Conservation (phyloP, 1,139 yeast genomes). For the Chernovozyma sophiae-reginae region DNA sequence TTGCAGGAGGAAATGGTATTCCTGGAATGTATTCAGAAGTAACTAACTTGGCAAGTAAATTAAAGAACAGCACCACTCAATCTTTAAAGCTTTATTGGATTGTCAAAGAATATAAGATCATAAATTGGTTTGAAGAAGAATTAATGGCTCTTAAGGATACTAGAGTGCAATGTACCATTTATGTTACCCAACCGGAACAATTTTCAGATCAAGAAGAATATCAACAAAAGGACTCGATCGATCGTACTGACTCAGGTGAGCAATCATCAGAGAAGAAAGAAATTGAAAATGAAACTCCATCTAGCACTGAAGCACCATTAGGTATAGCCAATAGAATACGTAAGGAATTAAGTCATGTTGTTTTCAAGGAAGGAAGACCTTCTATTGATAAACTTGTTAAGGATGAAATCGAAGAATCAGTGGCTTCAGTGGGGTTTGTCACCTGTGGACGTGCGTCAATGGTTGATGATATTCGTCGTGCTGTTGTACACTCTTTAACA, state of each 20-base stretch:
- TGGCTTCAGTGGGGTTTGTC: constrained; percentile 41
- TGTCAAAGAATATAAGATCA: constrained; percentile 28
- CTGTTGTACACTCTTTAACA: constrained; percentile 25
- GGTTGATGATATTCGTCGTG: constrained; percentile 45
- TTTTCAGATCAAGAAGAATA: neutral
- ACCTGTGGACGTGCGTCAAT: constrained; percentile 48
- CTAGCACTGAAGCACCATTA: too few species aligned
- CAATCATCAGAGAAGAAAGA: neutral
- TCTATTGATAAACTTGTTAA: constrained; percentile 31
- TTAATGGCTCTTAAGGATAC: constrained; percentile 21
- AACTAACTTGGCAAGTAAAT: constrained; percentile 19
- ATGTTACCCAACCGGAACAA: constrained; percentile 26
- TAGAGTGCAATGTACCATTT: constrained; percentile 26
- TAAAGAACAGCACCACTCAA: constrained; percentile 15
- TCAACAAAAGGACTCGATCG: neutral
- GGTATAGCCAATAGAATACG: neutral
- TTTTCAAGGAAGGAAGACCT: constrained; percentile 47
- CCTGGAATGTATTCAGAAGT: constrained; percentile 42
- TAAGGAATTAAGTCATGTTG: constrained; percentile 21
- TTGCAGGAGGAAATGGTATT: constrained; percentile 41
- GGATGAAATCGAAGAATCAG: constrained; percentile 30
- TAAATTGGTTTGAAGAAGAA: constrained; percentile 35
- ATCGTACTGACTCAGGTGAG: neutral
- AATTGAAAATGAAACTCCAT: neutral
- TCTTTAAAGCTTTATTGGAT: constrained; percentile 32